phyloP scores from a whole-genome alignment of 441 rosid species.

The Pelargonium cotyledonis region DNA sequence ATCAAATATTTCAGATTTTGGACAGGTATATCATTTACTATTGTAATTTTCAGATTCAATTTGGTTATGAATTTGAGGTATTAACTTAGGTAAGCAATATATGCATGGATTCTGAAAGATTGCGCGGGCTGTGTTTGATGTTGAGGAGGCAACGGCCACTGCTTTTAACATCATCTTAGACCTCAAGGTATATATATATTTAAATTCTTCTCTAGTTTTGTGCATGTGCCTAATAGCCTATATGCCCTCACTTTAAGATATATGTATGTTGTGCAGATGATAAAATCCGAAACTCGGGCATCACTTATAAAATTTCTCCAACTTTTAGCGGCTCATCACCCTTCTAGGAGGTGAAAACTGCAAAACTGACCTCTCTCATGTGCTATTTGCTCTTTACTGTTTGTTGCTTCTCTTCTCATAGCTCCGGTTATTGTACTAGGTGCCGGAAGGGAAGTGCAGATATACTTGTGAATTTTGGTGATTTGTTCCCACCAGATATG shows the following conservation, averaged over 20 bases:
- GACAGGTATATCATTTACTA: constrained; percentile 47
- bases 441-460: constrained; percentile 95
- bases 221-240: background rate
- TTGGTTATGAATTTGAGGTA: constrained; percentile 8
- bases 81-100: constrained; percentile 15
- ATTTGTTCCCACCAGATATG: constrained; percentile 49
- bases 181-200: constrained; percentile 49
- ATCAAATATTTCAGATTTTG: constrained; percentile 58
- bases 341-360: constrained; percentile 61
- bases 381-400: constrained; percentile 15
- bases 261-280: constrained; percentile 44
- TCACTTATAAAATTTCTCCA: constrained; percentile 74
- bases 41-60: background rate
- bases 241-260: constrained; percentile 1
- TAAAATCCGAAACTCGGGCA: constrained; percentile 64
- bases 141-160: constrained; percentile 79
- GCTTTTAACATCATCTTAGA: constrained; percentile 68
- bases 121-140: constrained; percentile 81
- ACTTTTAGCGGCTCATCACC: constrained; percentile 84
- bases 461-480: constrained; percentile 76
- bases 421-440: constrained; percentile 38
- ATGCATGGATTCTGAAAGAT: constrained; percentile 39
- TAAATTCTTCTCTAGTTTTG: background rate
- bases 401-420: constrained; percentile 27
- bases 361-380: constrained; percentile 12